These are phyloP conservation scores for Cytospora leucostoma DNA, from an alignment of 2,329 filamentous ascomycete genomes.

Conservation along the genomic window DNA sequence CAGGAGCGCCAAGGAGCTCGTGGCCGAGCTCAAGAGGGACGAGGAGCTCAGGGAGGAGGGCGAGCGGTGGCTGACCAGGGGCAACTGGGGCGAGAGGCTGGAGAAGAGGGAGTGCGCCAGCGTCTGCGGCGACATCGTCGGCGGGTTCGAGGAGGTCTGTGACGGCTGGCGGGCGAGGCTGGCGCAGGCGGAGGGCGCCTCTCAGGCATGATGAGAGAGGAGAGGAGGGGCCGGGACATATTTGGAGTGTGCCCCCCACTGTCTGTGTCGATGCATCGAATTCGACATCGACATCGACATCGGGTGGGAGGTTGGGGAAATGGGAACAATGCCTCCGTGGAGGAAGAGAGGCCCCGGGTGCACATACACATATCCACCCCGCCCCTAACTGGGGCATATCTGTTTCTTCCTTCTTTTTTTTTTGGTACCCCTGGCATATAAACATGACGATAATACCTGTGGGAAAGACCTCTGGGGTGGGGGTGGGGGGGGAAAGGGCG, in stretches of 20 bases:
- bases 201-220: slow-evolving; percentile 37
- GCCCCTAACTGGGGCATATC: slow-evolving; percentile 6
- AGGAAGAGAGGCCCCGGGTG: neutral
- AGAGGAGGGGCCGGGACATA: neutral
- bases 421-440: slow-evolving; percentile 18
- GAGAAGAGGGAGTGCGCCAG: slow-evolving; percentile 76
- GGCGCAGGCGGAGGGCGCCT: slow-evolving; percentile 57
- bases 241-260: neutral
- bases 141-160: slow-evolving; percentile 90
- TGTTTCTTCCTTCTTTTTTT: slow-evolving; percentile 11
- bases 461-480: neutral
- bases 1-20: slow-evolving; percentile 79
- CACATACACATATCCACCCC: neutral
- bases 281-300: neutral
- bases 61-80: slow-evolving; percentile 75
- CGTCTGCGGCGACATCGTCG: slow-evolving; percentile 84
- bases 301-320: neutral
- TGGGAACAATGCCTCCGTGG: neutral
- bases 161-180: slow-evolving; percentile 79
- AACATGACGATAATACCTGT: slow-evolving; percentile 22
- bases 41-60: slow-evolving; percentile 82
- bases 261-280: neutral
- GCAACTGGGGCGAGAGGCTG: slow-evolving; percentile 80
- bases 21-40: slow-evolving; percentile 81
- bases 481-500: neutral